Base-by-base conservation (phyloP, 192 early-diverging fungal genomes). In the Coemansia sp. region DNA sequence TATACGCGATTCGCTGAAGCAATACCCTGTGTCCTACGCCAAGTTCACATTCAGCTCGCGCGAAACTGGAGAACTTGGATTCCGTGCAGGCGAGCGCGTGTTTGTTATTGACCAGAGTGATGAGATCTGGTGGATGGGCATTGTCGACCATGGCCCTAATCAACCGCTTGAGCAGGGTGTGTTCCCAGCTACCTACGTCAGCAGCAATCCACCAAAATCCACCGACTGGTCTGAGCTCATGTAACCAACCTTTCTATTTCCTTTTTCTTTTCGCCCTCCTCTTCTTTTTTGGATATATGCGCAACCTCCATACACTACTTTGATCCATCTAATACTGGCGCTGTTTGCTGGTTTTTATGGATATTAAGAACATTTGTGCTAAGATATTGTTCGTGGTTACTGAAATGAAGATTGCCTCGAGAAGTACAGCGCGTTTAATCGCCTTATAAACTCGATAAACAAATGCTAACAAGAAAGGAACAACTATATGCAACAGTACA, bases 101-200 rank as follows among this genome's bases (percentile, higher is more conserved):
- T 82, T 90, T 82, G 91, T 92, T 7, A 85, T 88, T 18, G 91
- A 92, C 66, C 82, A 84, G 54, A 88, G 84, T 59, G 88, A 92
- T 67, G 88, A 88, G 71, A 85, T 91, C 28, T 92, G 91, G 91
- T 92, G 91, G 91, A 85, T 90, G 83, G 91, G 91, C 14, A 85
- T 87, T 21, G 84, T 85, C 50, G 78, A 81, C 64, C 74, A 85
- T 60, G 83, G 86, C n/a, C 63, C 81, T 23, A 83, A 84, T 69
- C 82, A 75, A 77, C 78, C 72, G 16, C 67, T 76, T 50, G 68
- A 73, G 65, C 88, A 90, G 73, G 90, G 90, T 55, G 86, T 90
- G 21, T 92, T 92, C 76, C 90, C 90, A 8, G 87, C 87, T 26
- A 90, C 88, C 48, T 92, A 92, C 63, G 89, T 92, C 19, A 78